Percentiles rank a stretch among this genome's conserved stretches.
phyloP scores from a whole-genome alignment of 768 basidiomycete species.

The Fistulinella prunicolor region DNA sequence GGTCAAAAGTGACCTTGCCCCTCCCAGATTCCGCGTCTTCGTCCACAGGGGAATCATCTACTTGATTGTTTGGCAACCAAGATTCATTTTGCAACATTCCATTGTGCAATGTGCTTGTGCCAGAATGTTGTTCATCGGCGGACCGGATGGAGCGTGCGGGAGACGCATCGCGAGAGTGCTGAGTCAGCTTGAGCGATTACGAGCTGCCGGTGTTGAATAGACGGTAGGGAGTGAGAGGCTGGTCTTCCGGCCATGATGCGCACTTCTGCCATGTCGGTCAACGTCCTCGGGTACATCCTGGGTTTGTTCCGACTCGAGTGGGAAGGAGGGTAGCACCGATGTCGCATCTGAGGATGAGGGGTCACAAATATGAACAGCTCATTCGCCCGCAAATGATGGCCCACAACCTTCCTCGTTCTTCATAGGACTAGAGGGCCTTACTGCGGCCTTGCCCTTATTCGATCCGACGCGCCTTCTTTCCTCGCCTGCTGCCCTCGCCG shows the following conservation, averaged over 20 bases:
- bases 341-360: neutral
- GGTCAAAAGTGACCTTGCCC: slow-evolving; percentile 21
- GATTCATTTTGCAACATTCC: slow-evolving; percentile 20
- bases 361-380: neutral
- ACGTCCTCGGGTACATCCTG: slow-evolving; percentile 8
- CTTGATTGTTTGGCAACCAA: slow-evolving; percentile 8
- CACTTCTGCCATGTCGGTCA: slow-evolving; percentile 26
- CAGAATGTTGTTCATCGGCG: slow-evolving; percentile 35
- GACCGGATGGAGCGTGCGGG: slow-evolving; percentile 49
- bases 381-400: slow-evolving; percentile 15
- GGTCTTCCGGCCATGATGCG: slow-evolving; percentile 10
- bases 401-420: slow-evolving; percentile 11
- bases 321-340: neutral
- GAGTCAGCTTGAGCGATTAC: slow-evolving; percentile 25
- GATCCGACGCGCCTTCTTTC: slow-evolving; percentile 27
- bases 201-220: slow-evolving; percentile 29
- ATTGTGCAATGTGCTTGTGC: slow-evolving; percentile 20
- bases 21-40: slow-evolving; percentile 16
- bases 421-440: slow-evolving; percentile 1
- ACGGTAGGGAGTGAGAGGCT: slow-evolving; percentile 21
- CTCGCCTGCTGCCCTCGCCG: slow-evolving; percentile 4
- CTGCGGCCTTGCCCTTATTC: slow-evolving; percentile 15
- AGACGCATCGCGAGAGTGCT: slow-evolving; percentile 39
- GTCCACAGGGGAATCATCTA: slow-evolving; percentile 8
- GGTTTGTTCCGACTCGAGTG: slow-evolving; percentile 5